These are phyloP conservation scores for Atalantia buxifolia DNA, from an alignment of 345 rosid species.

Conservation along the genomic window DNA sequence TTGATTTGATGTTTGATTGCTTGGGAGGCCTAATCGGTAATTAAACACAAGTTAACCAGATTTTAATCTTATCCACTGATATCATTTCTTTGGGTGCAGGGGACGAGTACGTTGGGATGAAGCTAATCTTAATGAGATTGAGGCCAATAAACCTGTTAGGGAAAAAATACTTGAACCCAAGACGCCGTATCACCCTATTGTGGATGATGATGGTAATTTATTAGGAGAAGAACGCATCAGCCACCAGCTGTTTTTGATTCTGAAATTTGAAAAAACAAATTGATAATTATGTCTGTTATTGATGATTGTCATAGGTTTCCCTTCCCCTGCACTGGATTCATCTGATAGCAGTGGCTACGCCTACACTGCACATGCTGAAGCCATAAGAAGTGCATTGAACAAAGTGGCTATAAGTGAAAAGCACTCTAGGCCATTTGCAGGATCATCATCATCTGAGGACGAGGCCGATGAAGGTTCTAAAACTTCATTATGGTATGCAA, in stretches of 20 bases:
- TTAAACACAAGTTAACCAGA: neutral
- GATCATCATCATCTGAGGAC: conserved; percentile 36
- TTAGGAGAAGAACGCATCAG: neutral
- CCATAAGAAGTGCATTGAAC: conserved; percentile 1
- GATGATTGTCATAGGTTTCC: neutral
- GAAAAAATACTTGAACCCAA: neutral
- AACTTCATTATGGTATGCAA: neutral
- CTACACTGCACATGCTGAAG: conserved; percentile 14
- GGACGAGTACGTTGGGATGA: neutral
- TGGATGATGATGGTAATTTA: neutral
- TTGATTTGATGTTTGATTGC: neutral
- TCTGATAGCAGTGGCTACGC: neutral
- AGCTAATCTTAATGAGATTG: conserved; percentile 2
- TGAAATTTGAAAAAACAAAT: neutral
- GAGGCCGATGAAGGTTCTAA: conserved; percentile 26
- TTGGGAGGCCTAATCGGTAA: neutral
- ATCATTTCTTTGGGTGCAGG: neutral
- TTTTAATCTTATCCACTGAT: neutral
- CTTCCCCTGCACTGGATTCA: neutral
- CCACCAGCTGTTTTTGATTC: neutral
- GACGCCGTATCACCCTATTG: conserved; percentile 5
- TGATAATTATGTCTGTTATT: neutral
- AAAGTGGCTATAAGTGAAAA: neutral
- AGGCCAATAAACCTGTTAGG: conserved; percentile 5
- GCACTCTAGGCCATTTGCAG: neutral